These are phyloP conservation scores for Eimeria sp. DNA, from an alignment of 169 alveolate species.

Conservation along the genomic window DNA sequence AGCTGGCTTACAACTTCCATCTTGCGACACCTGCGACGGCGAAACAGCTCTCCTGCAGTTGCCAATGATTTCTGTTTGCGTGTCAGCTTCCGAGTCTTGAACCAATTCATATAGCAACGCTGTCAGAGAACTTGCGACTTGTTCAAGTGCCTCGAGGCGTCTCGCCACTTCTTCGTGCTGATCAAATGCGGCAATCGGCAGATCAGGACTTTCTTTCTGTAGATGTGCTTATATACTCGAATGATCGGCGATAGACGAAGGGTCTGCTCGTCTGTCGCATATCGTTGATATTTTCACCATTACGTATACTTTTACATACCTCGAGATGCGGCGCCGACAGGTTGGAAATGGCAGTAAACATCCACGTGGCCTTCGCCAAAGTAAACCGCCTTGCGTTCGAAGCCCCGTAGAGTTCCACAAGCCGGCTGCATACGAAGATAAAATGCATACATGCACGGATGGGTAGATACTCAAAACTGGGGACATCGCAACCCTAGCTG, in stretches of 20 bases:
- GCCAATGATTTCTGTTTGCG: not conserved
- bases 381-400: conserved; percentile 41
- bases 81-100: not conserved
- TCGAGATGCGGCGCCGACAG: conserved; percentile 43
- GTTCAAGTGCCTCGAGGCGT: conserved; percentile 60
- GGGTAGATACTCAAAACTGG: not conserved
- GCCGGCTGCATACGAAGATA: not conserved
- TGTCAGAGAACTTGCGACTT: not conserved
- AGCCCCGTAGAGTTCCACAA: conserved; percentile 41
- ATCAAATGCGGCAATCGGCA: not conserved
- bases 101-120: not conserved
- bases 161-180: conserved; percentile 48
- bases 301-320: not conserved
- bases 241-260: no score
- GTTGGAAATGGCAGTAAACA: not conserved
- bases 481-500: not conserved
- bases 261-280: no score
- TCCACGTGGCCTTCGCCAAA: conserved; percentile 57
- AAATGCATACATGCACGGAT: not conserved
- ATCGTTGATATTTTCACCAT: no score
- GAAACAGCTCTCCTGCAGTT: not conserved
- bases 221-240: not conserved
- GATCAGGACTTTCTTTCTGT: not conserved
- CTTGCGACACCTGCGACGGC: not conserved
- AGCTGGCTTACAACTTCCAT: conserved; percentile 14